These are phyloP conservation scores for Candida sp. DNA, from an alignment of 1,139 yeast genomes.

Conservation along the genomic window DNA sequence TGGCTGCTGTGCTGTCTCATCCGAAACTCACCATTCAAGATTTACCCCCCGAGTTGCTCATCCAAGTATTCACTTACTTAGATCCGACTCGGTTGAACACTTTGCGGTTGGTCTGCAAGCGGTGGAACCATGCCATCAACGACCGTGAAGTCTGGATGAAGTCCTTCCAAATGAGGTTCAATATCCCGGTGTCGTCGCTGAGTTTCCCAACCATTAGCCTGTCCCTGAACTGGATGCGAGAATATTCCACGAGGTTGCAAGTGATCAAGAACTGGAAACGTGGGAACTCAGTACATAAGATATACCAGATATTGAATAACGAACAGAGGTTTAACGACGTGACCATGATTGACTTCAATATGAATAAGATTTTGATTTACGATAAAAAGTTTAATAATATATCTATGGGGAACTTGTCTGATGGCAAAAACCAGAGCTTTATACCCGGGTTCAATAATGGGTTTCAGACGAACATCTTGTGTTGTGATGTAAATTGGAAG, in stretches of 20 bases:
- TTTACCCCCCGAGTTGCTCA: slow-evolving; percentile 63
- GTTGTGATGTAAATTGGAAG: slow-evolving; percentile 37
- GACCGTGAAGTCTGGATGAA: slow-evolving; percentile 68
- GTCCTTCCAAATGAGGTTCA: slow-evolving; percentile 52
- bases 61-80: slow-evolving; percentile 56
- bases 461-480: slow-evolving; percentile 18
- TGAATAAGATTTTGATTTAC: slow-evolving; percentile 40
- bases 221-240: slow-evolving; percentile 57
- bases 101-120: slow-evolving; percentile 56
- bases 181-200: slow-evolving; percentile 50
- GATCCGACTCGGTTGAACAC: slow-evolving; percentile 57
- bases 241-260: slow-evolving; percentile 52
- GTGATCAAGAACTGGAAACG: slow-evolving; percentile 56
- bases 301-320: slow-evolving; percentile 34
- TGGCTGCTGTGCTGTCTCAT: background rate
- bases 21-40: slow-evolving; percentile 26
- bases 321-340: slow-evolving; percentile 30
- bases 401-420: slow-evolving; percentile 38
- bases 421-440: slow-evolving; percentile 45
- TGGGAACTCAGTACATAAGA: slow-evolving; percentile 36
- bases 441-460: slow-evolving; percentile 36
- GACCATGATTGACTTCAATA: slow-evolving; percentile 36
- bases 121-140: slow-evolving; percentile 54
- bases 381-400: slow-evolving; percentile 38
- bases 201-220: slow-evolving; percentile 66